Evolutionary conservation across 345 rosid genomes (phyloP).

Genomic region (Ceriops zippeliana): DNA sequence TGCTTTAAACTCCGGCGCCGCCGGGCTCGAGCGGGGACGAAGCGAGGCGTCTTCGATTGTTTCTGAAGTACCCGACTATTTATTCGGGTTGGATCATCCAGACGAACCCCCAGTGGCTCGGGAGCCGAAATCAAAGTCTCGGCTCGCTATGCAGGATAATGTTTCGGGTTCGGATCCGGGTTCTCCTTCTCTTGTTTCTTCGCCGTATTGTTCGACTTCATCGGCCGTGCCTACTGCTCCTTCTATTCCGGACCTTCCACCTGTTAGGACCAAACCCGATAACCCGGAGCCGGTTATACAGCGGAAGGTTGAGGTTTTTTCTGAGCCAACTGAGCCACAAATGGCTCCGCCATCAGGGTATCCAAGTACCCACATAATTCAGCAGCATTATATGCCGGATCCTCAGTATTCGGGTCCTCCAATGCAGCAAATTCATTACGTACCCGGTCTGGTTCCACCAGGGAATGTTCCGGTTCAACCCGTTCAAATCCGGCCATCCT

Average conservation of each 20-base stretch:
- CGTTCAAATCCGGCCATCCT: constrained; percentile 42
- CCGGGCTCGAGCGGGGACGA: constrained; percentile 64
- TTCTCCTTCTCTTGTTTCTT: constrained; percentile 71
- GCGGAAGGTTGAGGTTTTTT: constrained; percentile 15
- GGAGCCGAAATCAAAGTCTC: constrained; percentile 48
- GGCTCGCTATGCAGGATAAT: constrained; percentile 42
- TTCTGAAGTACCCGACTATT: constrained; percentile 86
- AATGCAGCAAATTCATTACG: constrained; percentile 51
- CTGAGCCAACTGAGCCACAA: constrained; percentile 34
- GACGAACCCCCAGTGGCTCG: constrained; percentile 52
- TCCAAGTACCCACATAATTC: constrained; percentile 46
- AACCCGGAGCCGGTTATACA: constrained; percentile 32
- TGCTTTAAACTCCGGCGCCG: constrained; percentile 62
- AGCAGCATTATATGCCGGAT: constrained; percentile 46
- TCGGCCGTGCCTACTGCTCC: constrained; percentile 44
- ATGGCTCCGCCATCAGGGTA: constrained; percentile 36
- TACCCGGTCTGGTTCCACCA: constrained; percentile 45
- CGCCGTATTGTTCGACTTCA: constrained; percentile 66
- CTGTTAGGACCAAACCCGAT: constrained; percentile 64
- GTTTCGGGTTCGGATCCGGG: constrained; percentile 78
- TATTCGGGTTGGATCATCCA: constrained; percentile 74
- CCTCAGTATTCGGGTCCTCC: constrained; percentile 51
- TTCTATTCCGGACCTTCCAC: constrained; percentile 66
- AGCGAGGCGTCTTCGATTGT: constrained; percentile 84
- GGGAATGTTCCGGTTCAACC: constrained; percentile 50